Evolutionary conservation across 306 rosid genomes (phyloP), one percentile per base, ranked within the genome.

Genomic region (Medicago arabica): DNA sequence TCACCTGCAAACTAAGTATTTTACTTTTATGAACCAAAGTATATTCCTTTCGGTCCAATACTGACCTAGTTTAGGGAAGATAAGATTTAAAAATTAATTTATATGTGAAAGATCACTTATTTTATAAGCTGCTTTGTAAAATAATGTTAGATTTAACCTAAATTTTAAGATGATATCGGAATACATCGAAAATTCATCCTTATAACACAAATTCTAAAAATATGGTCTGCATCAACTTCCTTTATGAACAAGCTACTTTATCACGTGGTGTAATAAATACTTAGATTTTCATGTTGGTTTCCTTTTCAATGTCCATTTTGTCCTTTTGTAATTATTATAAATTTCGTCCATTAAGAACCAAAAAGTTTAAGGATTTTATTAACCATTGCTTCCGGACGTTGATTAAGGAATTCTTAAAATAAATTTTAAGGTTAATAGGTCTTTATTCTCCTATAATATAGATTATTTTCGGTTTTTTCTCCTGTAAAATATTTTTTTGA

Each of bases 171-270:
- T 15, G 7, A n/a, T 14, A 14, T 14, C 8, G 17, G 2, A 47
- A 3, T 2, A 15, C 1, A 49, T 49, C 54, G 0, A 49, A 47
- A 6, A 34, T 34, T 34, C 6, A 34, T 34, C 7, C 3, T 2
- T 0, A 9, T 9, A 15, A 49, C 18, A 5, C 18, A 3, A 43
- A 43, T 43, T 11, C 15, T 43, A 43, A 11, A 4, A 43, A 43
- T 11, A 43, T 53, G 63, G 58, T 14, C 18, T 54, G 67, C 43
- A 66, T 65, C 40, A n/a, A 82, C 40, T 64, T 41, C 75, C 78
- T 54, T 58, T 43, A n/a, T 36, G 28, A 63, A 34, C 16, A 74
- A 82, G 39, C 49, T 23, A 57, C 43, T 63, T 46, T 80, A 69
- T 55, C 49, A 65, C 23, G 69, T 57, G 43, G 41, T 49, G 59